Evolutionary conservation across 2,329 filamentous ascomycete species (phyloP), one percentile per base, ranked within the genome.

Genomic region (Verticillium nonalfalfae): DNA sequence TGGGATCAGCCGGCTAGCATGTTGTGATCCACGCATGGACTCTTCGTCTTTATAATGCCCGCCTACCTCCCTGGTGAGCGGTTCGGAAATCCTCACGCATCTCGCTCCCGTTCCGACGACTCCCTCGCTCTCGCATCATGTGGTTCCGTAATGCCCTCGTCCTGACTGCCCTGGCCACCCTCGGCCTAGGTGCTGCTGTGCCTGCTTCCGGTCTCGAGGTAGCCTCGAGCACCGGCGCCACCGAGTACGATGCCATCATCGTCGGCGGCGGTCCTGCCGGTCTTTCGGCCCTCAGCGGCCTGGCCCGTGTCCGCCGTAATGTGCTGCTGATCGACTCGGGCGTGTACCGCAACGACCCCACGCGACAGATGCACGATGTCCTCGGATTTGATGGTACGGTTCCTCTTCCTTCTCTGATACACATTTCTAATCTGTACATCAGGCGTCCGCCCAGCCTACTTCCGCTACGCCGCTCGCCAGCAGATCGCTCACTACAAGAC

Each of bases 331-430:
- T 87, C 59, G 85, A 88, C 68, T 85, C 82, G 21, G 81, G 79
- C 13, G 74, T 78, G 35, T 88, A 88, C 65, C 81, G 85, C 59
- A 88, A 87, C 67, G 76, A 59, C 1, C 73, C 77, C 0, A 87
- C 85, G 0, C 73, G 84, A 14, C 79, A 85, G 64, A 82, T 86
- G 77, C 85, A 88, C 70, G 85, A 87, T 68, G 81, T 87, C 0
- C 74, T 86, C 33, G 84, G 84, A 3, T 83, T 79, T 61, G 85
- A 87, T 59, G 85, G 85, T 85, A 67, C 64, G 68, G 56, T 15
- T 10, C n/a, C 31, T 18, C 3, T 7, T 3, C 15, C n/a, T 36
- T 13, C 18, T 54, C 18, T 59, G 18, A 26, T 31, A 31, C 26
- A 31, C n/a, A 10, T 54, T 7, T 14, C 61, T 63, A 7, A 59